Conservation (phyloP, 108 stramenopile genomes). For the Mayamaea pseudoterrestris region DNA sequence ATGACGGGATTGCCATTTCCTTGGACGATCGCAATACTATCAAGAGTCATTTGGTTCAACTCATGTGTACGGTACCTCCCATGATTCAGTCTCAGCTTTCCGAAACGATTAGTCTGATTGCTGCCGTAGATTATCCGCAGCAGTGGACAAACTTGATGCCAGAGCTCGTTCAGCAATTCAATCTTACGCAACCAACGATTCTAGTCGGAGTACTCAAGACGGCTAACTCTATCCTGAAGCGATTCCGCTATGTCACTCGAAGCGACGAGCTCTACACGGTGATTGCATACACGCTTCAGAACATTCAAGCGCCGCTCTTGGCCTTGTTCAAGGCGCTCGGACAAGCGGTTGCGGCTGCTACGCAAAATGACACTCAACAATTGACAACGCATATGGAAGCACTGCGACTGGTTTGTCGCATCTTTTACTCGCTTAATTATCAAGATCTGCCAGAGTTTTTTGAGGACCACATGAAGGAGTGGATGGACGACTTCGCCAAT, state of each 20-base stretch:
- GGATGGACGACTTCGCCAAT: conserved; percentile 87
- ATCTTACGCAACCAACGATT: conserved; percentile 51
- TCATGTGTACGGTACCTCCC: conserved; percentile 88
- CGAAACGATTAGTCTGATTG: conserved; percentile 90
- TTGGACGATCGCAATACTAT: conserved; percentile 71
- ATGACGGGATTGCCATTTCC: conserved; percentile 31
- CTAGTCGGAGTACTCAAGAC: conserved; percentile 90
- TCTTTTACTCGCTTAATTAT: conserved; percentile 94
- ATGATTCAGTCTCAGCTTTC: conserved; percentile 89
- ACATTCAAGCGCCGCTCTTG: conserved; percentile 74
- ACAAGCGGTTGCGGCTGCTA: conserved; percentile 30
- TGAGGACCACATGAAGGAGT: conserved; percentile 90
- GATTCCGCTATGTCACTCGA: conserved; percentile 85
- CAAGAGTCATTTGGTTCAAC: conserved; percentile 87
- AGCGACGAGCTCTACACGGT: conserved; percentile 72
- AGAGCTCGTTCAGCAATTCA: conserved; percentile 69
- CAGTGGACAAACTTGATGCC: conserved; percentile 93
- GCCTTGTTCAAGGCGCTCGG: conserved; percentile 49
- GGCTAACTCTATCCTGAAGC: conserved; percentile 89
- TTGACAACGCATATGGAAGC: conserved; percentile 51
- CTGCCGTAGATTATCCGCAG: conserved; percentile 83
- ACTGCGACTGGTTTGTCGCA: conserved; percentile 76
- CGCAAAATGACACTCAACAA: conserved; percentile 24
- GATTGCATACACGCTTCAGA: conserved; percentile 73
- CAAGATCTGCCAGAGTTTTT: conserved; percentile 97